Base-by-base conservation (phyloP, 192 early-diverging fungal genomes). In the Backusella mclennaniae region DNA sequence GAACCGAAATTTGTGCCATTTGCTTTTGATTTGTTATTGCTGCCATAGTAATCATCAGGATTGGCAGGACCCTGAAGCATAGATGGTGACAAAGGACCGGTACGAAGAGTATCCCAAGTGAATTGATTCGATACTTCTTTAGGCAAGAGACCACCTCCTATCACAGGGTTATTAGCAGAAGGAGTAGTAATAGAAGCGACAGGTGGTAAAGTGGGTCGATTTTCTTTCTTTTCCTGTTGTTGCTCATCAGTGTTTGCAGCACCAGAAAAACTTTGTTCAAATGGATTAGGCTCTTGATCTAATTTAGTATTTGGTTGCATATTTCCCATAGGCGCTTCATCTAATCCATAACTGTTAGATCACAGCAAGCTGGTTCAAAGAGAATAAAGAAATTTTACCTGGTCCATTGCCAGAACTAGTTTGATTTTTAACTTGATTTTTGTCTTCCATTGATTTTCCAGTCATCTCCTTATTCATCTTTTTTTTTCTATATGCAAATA, bases 51-150 rank as follows among this genome's bases (percentile, higher is more conserved):
- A 19, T 79, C 78, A 26, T 79, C 73, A 53, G 78, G 73, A 38
- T 79, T 75, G 67, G 85, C 84, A 1, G 93, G 93, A 0, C 91
- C 91, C 21, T 88, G 87, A 26, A 94, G 82, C 91, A 94, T 94
- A 7, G 93, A 91, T 4, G 93, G 93, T 35, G 92, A 94, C 41
- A 94, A 80, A 0, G 92, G 91, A 17, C 92, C 93, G 78, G 87
- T 89, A 21, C 93, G 88, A 35, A 94, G 83, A 0, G 92, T 82
- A 35, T 87, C 88, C 91, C 91, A 93, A 17, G 68, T 69, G 39
- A 69, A 82, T 42, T 77, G 80, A 56, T 73, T 71, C 38, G 76
- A 42, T 41, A 75, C 69, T 17, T 73, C 79, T 67, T 85, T 75
- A 17, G 88, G 80, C n/a, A 86, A 69, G 19, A 41, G 19, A 41